These are phyloP conservation scores for Quercus bicolor DNA, from an alignment of 306 rosid species.

Conservation along the genomic window DNA sequence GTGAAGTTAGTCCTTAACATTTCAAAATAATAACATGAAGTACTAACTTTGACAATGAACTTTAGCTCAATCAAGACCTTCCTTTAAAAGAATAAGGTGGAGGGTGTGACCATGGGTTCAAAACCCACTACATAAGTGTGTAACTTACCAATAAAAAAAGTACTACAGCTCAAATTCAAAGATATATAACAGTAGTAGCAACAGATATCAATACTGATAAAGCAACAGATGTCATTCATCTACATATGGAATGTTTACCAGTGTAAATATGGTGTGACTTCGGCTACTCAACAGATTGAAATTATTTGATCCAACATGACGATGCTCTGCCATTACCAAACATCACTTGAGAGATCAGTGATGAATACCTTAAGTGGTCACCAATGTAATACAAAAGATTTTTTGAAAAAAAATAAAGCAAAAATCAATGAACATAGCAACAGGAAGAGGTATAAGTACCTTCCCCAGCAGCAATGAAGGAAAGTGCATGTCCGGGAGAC, in stretches of 20 bases:
- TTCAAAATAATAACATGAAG: not conserved
- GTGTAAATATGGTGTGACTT: constrained; percentile 96
- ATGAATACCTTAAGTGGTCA: not conserved
- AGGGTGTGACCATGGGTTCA: not conserved
- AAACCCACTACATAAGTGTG: not conserved
- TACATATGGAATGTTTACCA: constrained; percentile 54
- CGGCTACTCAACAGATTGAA: constrained; percentile 97
- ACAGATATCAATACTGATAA: not conserved
- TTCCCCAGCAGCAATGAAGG: constrained; percentile 99
- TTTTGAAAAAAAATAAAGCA: not conserved
- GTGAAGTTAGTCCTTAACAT: not conserved
- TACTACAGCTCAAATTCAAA: not conserved
- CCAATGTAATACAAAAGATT: constrained; percentile 3
- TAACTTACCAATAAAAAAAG: not conserved
- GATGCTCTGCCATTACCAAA: constrained; percentile 72
- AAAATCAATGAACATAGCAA: constrained; percentile 3
- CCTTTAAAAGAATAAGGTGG: not conserved
- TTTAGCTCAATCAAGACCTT: not conserved
- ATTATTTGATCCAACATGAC: constrained; percentile 99
- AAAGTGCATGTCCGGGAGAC: constrained; percentile 98
- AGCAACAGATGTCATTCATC: not conserved
- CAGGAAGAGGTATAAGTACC: constrained; percentile 42
- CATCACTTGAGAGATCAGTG: constrained; percentile 11
- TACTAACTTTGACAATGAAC: not conserved
- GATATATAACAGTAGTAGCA: not conserved